Conservation (phyloP, 2,329 filamentous ascomycete genomes). For the Xylariaceae sp. region DNA sequence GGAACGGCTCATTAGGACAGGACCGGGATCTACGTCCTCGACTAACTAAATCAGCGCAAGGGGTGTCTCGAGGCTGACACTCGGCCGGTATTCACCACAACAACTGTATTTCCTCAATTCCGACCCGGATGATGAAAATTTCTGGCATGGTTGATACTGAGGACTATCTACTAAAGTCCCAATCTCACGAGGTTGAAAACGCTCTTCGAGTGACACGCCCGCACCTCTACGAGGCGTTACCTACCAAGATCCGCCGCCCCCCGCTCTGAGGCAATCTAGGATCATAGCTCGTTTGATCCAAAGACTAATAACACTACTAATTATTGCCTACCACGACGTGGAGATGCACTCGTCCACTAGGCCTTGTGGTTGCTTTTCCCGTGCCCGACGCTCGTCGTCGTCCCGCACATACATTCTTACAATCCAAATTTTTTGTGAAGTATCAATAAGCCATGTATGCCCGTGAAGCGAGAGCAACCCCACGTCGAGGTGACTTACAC, state of each 20-base stretch:
- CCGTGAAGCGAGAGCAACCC: slow-evolving; percentile 1
- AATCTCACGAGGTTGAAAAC: slow-evolving; percentile 13
- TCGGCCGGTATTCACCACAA: slow-evolving; percentile 26
- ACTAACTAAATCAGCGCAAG: slow-evolving; percentile 30
- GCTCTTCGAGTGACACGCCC: slow-evolving; percentile 26
- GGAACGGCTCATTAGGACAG: slow-evolving; percentile 29
- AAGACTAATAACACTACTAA: slow-evolving; percentile 12
- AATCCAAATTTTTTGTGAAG: neutral
- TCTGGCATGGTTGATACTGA: neutral
- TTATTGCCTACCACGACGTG: slow-evolving; percentile 9
- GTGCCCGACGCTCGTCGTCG: neutral
- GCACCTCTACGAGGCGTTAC: slow-evolving; percentile 23
- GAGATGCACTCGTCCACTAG: neutral
- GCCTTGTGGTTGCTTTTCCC: neutral
- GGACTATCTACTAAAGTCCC: slow-evolving; percentile 2
- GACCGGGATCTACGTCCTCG: slow-evolving; percentile 29
- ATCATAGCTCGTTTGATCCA: slow-evolving; percentile 15
- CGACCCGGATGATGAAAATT: slow-evolving; percentile 7
- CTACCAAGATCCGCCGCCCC: slow-evolving; percentile 22
- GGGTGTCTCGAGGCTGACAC: slow-evolving; percentile 27
- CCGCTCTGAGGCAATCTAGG: slow-evolving; percentile 25
- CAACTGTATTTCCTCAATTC: slow-evolving; percentile 6
- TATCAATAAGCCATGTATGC: neutral
- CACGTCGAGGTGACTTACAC: neutral
- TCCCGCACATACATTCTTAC: neutral